Conservation (phyloP, 2,329 filamentous ascomycete species). For the Neodidymelliopsis sp. region DNA sequence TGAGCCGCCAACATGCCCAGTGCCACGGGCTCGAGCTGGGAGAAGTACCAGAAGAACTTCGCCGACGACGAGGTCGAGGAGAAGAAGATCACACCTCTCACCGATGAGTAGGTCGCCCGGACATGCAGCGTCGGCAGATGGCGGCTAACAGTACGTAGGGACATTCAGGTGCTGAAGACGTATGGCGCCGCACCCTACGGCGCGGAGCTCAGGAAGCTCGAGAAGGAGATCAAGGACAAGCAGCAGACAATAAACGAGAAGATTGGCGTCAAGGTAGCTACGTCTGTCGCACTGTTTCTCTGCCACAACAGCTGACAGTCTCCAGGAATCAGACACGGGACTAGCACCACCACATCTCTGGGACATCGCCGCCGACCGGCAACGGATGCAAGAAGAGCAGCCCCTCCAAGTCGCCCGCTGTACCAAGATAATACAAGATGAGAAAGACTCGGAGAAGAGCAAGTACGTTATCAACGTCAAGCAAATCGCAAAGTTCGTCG, state of each 20-base stretch:
- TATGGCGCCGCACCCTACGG: conserved; percentile 98
- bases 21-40: conserved; percentile 93
- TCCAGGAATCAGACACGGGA: conserved; percentile 94
- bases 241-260: conserved; percentile 98
- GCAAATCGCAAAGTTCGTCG: conserved; percentile 99
- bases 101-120: conserved; percentile 79
- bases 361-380: conserved; percentile 96
- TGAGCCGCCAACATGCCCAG: conserved; percentile 73
- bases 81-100: conserved; percentile 98
- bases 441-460: conserved; percentile 95
- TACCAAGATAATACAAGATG: conserved; percentile 98
- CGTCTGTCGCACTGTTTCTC: background rate
- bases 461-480: conserved; percentile 99
- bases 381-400: conserved; percentile 98
- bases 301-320: conserved; percentile 13
- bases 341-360: conserved; percentile 97
- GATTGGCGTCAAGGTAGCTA: conserved; percentile 66
- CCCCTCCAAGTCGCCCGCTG: conserved; percentile 96
- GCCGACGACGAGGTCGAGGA: conserved; percentile 97
- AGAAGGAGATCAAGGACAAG: conserved; percentile 99
- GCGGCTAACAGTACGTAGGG: conserved; percentile 64
- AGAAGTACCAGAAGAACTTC: conserved; percentile 98
- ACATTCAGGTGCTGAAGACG: conserved; percentile 99
- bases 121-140: background rate
- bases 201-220: conserved; percentile 91